Percentiles rank a stretch among this genome's conserved stretches.
Evolutionary conservation across 345 rosid genomes (phyloP).

Genomic region (Hibiscus mutabilis): DNA sequence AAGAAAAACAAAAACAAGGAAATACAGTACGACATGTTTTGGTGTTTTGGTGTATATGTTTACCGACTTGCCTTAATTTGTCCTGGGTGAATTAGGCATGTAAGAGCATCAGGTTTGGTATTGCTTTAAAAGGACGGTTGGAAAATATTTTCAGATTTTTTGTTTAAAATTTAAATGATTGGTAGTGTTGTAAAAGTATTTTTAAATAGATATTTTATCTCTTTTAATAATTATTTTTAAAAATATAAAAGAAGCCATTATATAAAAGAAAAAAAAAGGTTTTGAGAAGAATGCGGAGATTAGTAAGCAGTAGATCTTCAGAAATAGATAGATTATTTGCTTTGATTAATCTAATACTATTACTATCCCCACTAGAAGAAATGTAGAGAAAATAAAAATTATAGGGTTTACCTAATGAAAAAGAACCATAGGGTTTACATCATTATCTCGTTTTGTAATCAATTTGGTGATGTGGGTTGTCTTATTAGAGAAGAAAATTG

Average conservation of each 20-base stretch:
- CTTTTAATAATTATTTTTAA: too few relatives aligned
- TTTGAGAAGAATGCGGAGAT: neutral
- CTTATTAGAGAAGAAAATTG: too few relatives aligned
- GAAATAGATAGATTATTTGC: neutral
- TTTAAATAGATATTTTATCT: too few relatives aligned
- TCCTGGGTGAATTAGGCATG: neutral
- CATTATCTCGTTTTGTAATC: neutral
- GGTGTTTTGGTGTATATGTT: neutral
- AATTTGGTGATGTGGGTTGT: neutral
- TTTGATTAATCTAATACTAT: neutral
- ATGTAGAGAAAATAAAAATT: too few relatives aligned
- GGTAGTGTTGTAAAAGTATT: too few relatives aligned
- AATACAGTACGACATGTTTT: neutral
- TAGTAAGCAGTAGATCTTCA: neutral
- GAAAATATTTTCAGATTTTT: too few relatives aligned
- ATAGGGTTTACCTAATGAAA: too few relatives aligned
- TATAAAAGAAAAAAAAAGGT: neutral
- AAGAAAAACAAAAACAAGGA: neutral
- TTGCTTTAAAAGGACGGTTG: neutral
- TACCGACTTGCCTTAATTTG: neutral
- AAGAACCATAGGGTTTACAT: too few relatives aligned
- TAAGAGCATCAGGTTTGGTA: neutral
- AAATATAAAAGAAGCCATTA: too few relatives aligned
- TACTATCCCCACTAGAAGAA: neutral
- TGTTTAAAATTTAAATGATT: too few relatives aligned